Evolutionary conservation across 768 basidiomycete species (phyloP).

Genomic region (Glaciozyma martinii): DNA sequence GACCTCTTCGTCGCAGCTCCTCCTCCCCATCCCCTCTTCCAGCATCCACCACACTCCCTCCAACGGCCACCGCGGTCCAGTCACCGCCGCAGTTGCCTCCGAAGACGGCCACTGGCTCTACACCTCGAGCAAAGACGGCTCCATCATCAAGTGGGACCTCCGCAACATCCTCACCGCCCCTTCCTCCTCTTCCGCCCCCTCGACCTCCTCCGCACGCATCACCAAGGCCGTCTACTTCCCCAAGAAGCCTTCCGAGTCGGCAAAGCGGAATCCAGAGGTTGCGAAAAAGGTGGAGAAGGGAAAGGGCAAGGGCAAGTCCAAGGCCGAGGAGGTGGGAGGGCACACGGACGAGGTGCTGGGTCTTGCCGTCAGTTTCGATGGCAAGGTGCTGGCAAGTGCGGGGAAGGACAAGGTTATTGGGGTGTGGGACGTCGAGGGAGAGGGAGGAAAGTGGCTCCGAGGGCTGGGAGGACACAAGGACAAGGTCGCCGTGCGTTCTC

Average conservation of each 20-base stretch:
- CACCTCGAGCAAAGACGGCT: conserved; percentile 83
- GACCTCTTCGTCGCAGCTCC: conserved; percentile 1
- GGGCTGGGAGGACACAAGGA: conserved; percentile 72
- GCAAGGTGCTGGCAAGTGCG: conserved; percentile 72
- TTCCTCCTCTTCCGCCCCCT: conserved; percentile 42
- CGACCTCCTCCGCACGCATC: conserved; percentile 22
- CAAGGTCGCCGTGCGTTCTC: conserved; percentile 54
- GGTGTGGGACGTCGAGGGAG: conserved; percentile 61
- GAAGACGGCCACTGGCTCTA: conserved; percentile 67
- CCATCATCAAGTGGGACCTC: conserved; percentile 77
- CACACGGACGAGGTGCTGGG: conserved; percentile 80
- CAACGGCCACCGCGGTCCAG: conserved; percentile 63
- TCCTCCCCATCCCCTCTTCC: conserved; percentile 42
- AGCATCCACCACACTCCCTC: conserved; percentile 44
- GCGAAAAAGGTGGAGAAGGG: conserved; percentile 15
- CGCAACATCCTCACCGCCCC: conserved; percentile 40
- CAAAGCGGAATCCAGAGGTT: conserved; percentile 16
- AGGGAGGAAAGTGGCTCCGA: conserved; percentile 60
- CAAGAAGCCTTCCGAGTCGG: conserved; percentile 5
- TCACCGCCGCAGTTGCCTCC: conserved; percentile 72
- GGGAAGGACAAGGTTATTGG: conserved; percentile 74
- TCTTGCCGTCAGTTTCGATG: conserved; percentile 76
- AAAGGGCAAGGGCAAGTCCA: conserved; percentile 47
- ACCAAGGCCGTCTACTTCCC: conserved; percentile 35
- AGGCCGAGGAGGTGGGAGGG: conserved; percentile 44